These are phyloP conservation scores for Cryphonectria parasitica DNA, from an alignment of 2,329 filamentous ascomycete species.

Conservation along the genomic window DNA sequence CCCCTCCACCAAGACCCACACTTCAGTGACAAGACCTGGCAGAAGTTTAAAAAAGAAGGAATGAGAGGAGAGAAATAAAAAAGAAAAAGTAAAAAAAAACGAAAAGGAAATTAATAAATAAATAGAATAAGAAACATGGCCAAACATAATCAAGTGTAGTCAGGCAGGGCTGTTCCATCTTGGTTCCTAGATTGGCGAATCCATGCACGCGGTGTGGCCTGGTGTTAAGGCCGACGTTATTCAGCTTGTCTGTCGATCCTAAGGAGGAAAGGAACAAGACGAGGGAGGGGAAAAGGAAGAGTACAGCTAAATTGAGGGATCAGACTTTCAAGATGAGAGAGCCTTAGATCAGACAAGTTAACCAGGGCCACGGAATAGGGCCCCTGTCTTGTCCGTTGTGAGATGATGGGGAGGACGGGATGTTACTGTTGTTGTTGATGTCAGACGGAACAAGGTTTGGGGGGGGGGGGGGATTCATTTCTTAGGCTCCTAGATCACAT, in stretches of 20 bases:
- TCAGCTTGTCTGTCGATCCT: too few species aligned
- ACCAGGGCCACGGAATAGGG: constrained; percentile 12
- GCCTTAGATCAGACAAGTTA: not conserved
- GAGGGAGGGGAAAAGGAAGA: not conserved
- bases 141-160: not conserved
- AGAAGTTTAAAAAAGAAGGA: not conserved
- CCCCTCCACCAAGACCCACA: constrained; percentile 6
- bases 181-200: not conserved
- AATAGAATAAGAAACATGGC: not conserved
- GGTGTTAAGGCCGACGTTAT: not conserved
- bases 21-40: not conserved
- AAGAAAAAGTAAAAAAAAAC: not conserved
- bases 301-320: not conserved
- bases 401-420: constrained; percentile 6
- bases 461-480: too few species aligned
- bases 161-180: not conserved
- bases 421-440: not conserved
- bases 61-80: not conserved
- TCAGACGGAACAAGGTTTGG: not conserved
- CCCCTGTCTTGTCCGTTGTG: constrained; percentile 5
- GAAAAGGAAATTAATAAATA: too few species aligned
- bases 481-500: too few species aligned
- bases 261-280: too few species aligned
- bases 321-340: not conserved
- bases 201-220: not conserved